Percentiles rank a stretch among this genome's conserved stretches.
Evolutionary conservation across 306 rosid species (phyloP).

Genomic region (Alnus glutinosa): DNA sequence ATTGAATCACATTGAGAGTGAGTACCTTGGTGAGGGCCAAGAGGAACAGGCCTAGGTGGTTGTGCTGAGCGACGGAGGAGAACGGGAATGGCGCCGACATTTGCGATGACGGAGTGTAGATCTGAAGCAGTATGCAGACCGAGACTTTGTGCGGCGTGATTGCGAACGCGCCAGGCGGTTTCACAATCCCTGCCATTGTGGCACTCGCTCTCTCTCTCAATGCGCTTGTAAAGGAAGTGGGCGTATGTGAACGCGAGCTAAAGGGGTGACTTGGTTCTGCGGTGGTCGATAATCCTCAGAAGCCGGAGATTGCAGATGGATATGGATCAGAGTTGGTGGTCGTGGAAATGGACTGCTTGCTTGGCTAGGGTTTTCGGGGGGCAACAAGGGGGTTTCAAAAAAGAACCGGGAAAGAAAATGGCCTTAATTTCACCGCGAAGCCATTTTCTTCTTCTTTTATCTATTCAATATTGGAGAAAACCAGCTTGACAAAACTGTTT

Average conservation of each 20-base stretch:
- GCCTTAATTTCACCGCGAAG: too few relatives aligned
- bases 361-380: not conserved
- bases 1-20: not conserved
- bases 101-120: conserved; percentile 74
- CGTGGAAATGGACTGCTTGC: not conserved
- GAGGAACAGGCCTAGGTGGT: conserved; percentile 77
- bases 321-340: not conserved
- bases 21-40: conserved; percentile 79
- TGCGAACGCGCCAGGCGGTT: conserved; percentile 67
- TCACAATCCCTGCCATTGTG: conserved; percentile 64
- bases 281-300: not conserved
- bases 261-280: not conserved
- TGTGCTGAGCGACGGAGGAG: conserved; percentile 75
- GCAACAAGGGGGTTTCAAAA: not conserved
- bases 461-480: too few relatives aligned
- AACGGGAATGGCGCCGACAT: conserved; percentile 69
- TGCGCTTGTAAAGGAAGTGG: not conserved
- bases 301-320: too few relatives aligned
- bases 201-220: not conserved
- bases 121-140: conserved; percentile 75
- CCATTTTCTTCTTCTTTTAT: too few relatives aligned
- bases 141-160: conserved; percentile 94
- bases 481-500: too few relatives aligned
- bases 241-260: not conserved
- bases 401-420: not conserved